phyloP scores from a whole-genome alignment of 2,329 filamentous ascomycete genomes.

The Rutstroemia sp. region DNA sequence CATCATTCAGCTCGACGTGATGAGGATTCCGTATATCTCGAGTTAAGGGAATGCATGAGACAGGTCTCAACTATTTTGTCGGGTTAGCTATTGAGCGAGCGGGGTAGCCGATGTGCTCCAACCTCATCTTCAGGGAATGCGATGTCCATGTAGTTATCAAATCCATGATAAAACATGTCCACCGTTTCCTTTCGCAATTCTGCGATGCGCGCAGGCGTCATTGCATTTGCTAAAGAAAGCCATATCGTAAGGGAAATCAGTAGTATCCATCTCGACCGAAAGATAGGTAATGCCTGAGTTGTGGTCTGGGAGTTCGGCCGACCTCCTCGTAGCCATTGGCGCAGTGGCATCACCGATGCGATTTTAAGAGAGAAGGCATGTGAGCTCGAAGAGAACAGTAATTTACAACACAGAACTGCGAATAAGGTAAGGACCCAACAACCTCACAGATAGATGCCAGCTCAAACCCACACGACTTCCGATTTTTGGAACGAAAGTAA shows the following conservation, averaged over 20 bases:
- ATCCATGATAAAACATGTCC: constrained; percentile 94
- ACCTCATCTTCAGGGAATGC: constrained; percentile 95
- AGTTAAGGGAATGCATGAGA: constrained; percentile 77
- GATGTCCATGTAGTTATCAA: constrained; percentile 86
- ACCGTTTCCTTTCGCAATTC: constrained; percentile 53
- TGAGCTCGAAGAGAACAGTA: constrained; percentile 18
- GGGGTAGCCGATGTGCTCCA: constrained; percentile 13
- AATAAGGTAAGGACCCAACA: not conserved
- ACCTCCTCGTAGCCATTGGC: constrained; percentile 24
- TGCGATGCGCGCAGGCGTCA: constrained; percentile 48
- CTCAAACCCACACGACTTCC: not conserved
- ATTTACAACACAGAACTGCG: not conserved
- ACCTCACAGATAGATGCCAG: not conserved
- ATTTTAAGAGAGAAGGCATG: constrained; percentile 27
- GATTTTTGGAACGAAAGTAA: not conserved
- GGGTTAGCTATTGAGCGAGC: constrained; percentile 7
- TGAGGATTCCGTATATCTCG: constrained; percentile 73
- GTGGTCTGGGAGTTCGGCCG: constrained; percentile 10
- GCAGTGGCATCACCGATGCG: constrained; percentile 31
- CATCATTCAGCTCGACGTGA: constrained; percentile 87
- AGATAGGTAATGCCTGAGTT: constrained; percentile 14
- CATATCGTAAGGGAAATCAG: constrained; percentile 21
- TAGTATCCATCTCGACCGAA: constrained; percentile 21
- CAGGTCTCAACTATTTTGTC: constrained; percentile 61
- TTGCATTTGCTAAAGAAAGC: constrained; percentile 29